phyloP scores from a whole-genome alignment of 257 asterid genomes.

The Fraxinus pennsylvanica region DNA sequence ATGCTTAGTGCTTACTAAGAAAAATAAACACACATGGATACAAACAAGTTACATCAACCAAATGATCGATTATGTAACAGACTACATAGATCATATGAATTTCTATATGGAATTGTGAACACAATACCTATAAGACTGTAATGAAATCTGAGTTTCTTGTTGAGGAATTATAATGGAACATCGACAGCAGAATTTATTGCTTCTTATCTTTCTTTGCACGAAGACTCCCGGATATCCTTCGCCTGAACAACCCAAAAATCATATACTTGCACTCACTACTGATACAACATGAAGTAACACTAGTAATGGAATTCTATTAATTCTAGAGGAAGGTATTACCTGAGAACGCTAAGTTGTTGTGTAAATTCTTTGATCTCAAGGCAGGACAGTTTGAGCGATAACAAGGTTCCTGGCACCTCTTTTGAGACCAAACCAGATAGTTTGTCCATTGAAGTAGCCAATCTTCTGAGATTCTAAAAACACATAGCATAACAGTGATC shows the following conservation, averaged over 20 bases:
- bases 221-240: neutral
- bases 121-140: neutral
- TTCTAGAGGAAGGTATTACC: neutral
- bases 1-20: neutral
- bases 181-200: neutral
- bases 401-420: slow-evolving; percentile 1
- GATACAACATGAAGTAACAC: neutral
- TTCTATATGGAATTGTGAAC: neutral
- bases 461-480: neutral
- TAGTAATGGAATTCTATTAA: neutral
- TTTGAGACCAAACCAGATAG: neutral
- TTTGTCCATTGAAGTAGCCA: slow-evolving; percentile 4
- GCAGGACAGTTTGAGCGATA: neutral
- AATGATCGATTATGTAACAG: neutral
- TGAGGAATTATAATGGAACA: neutral
- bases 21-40: neutral
- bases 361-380: neutral
- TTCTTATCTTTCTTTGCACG: neutral
- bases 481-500: neutral
- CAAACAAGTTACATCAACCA: neutral
- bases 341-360: neutral
- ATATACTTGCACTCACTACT: neutral
- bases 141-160: neutral
- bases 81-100: neutral
- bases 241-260: neutral